Evolutionary conservation across 108 stramenopile species (phyloP).

Genomic region (Cyclotella sp.): DNA sequence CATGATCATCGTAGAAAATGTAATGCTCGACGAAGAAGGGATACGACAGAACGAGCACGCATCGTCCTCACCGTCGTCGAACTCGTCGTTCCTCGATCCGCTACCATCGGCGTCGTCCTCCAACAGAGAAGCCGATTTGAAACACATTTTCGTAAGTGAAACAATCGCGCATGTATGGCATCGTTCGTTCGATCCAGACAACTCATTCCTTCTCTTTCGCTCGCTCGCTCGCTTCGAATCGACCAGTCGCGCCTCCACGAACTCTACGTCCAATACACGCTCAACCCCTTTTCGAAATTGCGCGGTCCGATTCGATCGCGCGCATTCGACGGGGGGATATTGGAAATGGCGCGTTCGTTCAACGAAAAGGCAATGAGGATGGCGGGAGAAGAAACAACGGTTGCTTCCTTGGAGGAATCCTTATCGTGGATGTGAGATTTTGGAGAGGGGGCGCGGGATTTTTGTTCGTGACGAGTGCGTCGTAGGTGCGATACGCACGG

Average conservation of each 20-base stretch:
- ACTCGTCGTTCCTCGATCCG: background rate
- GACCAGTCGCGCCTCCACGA: conserved; percentile 44
- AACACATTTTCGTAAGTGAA: conserved; percentile 46
- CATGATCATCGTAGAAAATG: conserved; percentile 41
- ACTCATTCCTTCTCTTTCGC: too few species aligned
- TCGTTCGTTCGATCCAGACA: too few species aligned
- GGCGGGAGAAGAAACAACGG: too few species aligned
- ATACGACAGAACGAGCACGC: conserved; percentile 9
- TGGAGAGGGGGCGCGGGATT: too few species aligned
- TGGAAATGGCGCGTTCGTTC: conserved; percentile 35
- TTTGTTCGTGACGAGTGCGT: too few species aligned
- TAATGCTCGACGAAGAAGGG: conserved; percentile 34
- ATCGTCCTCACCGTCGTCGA: background rate
- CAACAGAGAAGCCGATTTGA: conserved; percentile 40
- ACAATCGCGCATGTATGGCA: background rate
- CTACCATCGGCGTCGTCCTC: background rate
- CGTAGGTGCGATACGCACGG: too few species aligned
- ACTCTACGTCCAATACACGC: conserved; percentile 48
- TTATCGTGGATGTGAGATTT: conserved; percentile 11
- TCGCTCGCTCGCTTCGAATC: background rate
- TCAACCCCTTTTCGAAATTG: conserved; percentile 53
- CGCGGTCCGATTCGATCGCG: conserved; percentile 41
- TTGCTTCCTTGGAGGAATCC: background rate
- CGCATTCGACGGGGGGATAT: conserved; percentile 45
- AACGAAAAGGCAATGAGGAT: conserved; percentile 1